A percentile compares a stretch with the other conserved stretches of the same genome.
Conservation (phyloP, 805 yeast species). For the Debaryomyces prosopidis region DNA sequence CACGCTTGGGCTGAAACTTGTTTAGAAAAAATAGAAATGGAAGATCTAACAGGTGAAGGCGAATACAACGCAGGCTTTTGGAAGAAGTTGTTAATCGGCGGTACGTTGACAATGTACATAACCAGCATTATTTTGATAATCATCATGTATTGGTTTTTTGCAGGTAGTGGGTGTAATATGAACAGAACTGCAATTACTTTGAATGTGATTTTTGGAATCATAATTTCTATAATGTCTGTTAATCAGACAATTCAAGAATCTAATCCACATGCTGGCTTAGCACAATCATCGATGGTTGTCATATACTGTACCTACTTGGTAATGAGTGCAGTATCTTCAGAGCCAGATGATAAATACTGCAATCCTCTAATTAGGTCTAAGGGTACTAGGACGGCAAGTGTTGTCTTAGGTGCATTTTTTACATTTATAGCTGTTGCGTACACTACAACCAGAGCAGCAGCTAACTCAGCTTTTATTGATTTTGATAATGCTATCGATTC, state of each 20-base stretch:
- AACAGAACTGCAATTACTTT: constrained; percentile 84
- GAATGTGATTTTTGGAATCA: constrained; percentile 64
- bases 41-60: constrained; percentile 52
- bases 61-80: constrained; percentile 60
- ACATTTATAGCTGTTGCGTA: constrained; percentile 95
- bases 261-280: constrained; percentile 94
- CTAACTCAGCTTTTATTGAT: constrained; percentile 49
- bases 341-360: constrained; percentile 91
- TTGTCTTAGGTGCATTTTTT: constrained; percentile 86
- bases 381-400: constrained; percentile 87
- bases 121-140: constrained; percentile 72
- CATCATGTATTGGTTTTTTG: constrained; percentile 80
- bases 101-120: constrained; percentile 83
- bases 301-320: constrained; percentile 89
- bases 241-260: constrained; percentile 84
- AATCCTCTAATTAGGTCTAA: constrained; percentile 88
- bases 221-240: constrained; percentile 71
- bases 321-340: constrained; percentile 91
- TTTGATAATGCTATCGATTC: constrained; percentile 30
- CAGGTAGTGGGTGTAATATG: constrained; percentile 80
- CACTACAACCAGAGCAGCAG: constrained; percentile 96
- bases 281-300: constrained; percentile 95
- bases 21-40: constrained; percentile 84
- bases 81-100: constrained; percentile 80
- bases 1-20: constrained; percentile 99